Conservation (phyloP, 2,329 filamentous ascomycete genomes). For the Epichloe typhina region DNA sequence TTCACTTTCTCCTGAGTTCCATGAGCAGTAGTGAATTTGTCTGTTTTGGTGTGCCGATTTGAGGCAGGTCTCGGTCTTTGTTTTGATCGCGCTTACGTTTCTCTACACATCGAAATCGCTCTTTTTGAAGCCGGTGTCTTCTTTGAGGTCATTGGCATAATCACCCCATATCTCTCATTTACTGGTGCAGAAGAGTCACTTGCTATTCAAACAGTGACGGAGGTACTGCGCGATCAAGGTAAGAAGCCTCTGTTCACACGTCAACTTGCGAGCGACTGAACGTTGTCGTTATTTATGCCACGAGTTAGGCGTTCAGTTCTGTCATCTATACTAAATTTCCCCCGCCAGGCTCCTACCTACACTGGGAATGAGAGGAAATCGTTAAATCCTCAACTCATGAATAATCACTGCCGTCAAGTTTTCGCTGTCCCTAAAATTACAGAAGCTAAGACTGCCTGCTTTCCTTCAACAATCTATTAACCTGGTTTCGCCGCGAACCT, state of each 20-base stretch:
- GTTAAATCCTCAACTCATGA: not conserved
- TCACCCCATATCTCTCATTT: not conserved
- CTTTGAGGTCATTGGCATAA: not conserved
- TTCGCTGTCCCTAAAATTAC: not conserved
- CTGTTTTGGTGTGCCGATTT: not conserved
- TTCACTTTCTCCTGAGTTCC: not conserved
- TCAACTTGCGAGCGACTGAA: not conserved
- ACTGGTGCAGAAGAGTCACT: not conserved
- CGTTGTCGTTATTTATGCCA: not conserved
- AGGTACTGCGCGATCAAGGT: not conserved
- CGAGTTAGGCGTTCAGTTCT: not conserved
- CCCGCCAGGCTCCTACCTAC: not conserved
- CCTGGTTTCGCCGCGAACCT: not conserved
- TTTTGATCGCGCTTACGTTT: not conserved
- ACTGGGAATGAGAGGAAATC: too few species aligned
- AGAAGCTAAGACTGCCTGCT: not conserved
- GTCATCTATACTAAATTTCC: not conserved
- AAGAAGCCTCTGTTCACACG: not conserved
- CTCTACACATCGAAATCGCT: not conserved
- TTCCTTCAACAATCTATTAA: not conserved
- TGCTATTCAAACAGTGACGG: too few species aligned
- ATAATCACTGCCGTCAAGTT: not conserved
- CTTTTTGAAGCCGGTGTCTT: not conserved
- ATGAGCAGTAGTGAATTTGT: not conserved
- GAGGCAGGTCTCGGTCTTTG: not conserved